Evolutionary conservation across 2,329 filamentous ascomycete genomes (phyloP).

Genomic region (Penicillium palitans): DNA sequence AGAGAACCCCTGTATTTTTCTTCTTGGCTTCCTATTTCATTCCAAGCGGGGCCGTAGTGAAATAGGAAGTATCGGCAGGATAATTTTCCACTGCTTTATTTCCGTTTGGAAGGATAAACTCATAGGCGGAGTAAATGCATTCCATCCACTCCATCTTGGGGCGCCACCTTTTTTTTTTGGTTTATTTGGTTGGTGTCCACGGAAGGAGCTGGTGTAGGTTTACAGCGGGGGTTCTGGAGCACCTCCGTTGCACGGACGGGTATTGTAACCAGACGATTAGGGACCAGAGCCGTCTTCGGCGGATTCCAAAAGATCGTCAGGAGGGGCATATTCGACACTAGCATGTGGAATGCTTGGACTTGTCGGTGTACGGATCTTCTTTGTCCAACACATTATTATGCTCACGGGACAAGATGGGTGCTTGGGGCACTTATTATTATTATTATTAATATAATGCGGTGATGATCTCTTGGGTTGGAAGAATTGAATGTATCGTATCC

Average conservation of each 20-base stretch:
- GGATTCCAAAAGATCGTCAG: constrained; percentile 11
- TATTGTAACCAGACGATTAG: constrained; percentile 3
- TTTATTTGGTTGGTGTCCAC: constrained; percentile 1
- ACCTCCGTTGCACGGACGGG: background rate
- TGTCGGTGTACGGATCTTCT: constrained; percentile 7
- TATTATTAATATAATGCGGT: constrained; percentile 1
- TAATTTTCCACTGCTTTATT: background rate
- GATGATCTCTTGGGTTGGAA: constrained; percentile 8
- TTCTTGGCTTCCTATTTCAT: background rate
- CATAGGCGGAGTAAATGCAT: background rate
- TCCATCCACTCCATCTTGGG: background rate
- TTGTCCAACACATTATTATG: background rate
- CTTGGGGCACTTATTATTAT: background rate
- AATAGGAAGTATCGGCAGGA: constrained; percentile 3
- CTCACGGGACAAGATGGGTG: background rate
- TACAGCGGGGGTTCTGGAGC: background rate
- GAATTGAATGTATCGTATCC: background rate
- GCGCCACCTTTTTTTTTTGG: constrained; percentile 1
- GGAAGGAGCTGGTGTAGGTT: constrained; percentile 7
- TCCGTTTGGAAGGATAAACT: background rate
- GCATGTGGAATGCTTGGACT: constrained; percentile 10
- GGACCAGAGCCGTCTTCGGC: constrained; percentile 7
- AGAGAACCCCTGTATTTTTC: background rate
- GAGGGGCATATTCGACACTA: constrained; percentile 4
- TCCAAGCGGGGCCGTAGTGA: background rate